Evolutionary conservation across 257 asterid species (phyloP).

Genomic region (Cynanchum wilfordii): DNA sequence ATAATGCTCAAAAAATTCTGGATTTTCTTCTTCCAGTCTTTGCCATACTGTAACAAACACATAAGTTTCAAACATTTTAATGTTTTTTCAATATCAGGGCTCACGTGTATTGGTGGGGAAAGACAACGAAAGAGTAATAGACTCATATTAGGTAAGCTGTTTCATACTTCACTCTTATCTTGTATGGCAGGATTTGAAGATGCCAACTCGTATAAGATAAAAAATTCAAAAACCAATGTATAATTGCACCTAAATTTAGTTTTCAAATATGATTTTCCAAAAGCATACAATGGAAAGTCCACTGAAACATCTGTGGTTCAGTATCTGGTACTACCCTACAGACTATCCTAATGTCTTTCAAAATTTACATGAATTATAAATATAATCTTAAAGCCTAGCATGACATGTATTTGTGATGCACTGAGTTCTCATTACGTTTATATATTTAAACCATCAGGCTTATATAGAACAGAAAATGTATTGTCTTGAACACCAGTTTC

Average conservation of each 20-base stretch:
- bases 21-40: slow-evolving; percentile 75
- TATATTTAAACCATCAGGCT: slow-evolving; percentile 3
- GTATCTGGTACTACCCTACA: neutral
- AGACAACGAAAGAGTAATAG: neutral
- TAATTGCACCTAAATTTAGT: neutral
- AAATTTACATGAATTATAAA: slow-evolving; percentile 1
- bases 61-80: slow-evolving; percentile 10
- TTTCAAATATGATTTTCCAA: neutral
- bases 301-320: neutral
- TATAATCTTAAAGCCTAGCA: neutral
- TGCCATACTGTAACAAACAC: slow-evolving; percentile 69
- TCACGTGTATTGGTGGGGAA: neutral
- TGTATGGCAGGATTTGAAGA: neutral
- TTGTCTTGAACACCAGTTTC: slow-evolving; percentile 9
- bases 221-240: neutral
- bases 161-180: neutral
- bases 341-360: neutral
- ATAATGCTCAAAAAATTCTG: slow-evolving; percentile 74
- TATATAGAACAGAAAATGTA: slow-evolving; percentile 8
- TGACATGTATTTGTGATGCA: slow-evolving; percentile 5
- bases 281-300: neutral
- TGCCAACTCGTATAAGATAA: neutral
- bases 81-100: neutral
- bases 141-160: neutral
- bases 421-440: slow-evolving; percentile 4